Percentiles rank a stretch among this genome's conserved stretches.
Conservation (phyloP, 306 rosid genomes). For the Vachellia collinsii region DNA sequence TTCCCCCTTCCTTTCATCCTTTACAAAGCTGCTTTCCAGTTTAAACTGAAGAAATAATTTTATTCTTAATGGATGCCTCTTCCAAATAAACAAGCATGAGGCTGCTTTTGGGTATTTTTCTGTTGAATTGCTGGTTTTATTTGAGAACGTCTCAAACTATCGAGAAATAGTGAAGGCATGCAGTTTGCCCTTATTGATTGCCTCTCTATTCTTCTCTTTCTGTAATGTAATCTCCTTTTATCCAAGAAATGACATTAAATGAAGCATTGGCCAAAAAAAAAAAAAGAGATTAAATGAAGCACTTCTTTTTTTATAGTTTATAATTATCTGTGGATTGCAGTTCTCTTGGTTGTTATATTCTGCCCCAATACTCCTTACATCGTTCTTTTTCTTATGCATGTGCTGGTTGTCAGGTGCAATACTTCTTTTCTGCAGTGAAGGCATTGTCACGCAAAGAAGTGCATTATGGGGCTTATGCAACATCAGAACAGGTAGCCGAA, state of each 20-base stretch:
- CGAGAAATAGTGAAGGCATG: not conserved
- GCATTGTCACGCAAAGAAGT: conserved; percentile 96
- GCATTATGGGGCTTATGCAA: conserved; percentile 97
- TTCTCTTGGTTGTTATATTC: conserved; percentile 1
- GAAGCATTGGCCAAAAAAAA: not conserved
- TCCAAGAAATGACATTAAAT: not conserved
- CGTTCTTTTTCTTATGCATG: conserved; percentile 24
- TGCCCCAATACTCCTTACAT: not conserved
- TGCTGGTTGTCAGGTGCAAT: conserved; percentile 71
- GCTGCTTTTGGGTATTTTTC: not conserved
- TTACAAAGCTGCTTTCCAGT: not conserved
- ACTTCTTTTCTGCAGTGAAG: conserved; percentile 83
- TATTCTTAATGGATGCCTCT: not conserved
- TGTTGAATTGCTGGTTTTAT: conserved; percentile 18
- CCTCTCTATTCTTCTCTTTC: not conserved
- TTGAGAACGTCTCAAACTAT: not conserved
- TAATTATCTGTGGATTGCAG: conserved; percentile 5
- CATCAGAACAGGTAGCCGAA: conserved; percentile 85
- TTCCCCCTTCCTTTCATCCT: not conserved
- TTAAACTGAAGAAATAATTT: not conserved
- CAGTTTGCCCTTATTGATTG: not conserved
- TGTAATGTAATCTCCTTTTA: not conserved
- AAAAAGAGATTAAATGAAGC: not conserved
- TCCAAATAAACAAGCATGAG: not conserved
- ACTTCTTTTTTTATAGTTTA: not conserved